phyloP scores from a whole-genome alignment of 805 yeast genomes.

The Jamesozyma jinghongensis region DNA sequence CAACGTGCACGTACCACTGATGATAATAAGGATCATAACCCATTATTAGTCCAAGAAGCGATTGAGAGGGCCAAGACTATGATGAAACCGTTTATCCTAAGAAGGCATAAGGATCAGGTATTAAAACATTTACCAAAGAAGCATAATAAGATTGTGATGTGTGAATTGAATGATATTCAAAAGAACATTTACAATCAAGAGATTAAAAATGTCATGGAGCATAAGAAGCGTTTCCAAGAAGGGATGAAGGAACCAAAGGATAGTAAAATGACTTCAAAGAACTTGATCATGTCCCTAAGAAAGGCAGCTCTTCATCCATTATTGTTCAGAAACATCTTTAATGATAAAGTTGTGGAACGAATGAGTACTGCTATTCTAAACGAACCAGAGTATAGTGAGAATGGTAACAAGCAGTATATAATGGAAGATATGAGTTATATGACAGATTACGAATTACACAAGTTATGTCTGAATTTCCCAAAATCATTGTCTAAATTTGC shows the following conservation, averaged over 20 bases:
- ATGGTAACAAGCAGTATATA: slow-evolving; percentile 70
- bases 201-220: slow-evolving; percentile 35
- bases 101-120: slow-evolving; percentile 89
- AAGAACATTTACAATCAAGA: slow-evolving; percentile 51
- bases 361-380: slow-evolving; percentile 77
- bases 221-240: slow-evolving; percentile 9
- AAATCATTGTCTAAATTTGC: slow-evolving; percentile 46
- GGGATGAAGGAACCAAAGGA: slow-evolving; percentile 21
- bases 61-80: slow-evolving; percentile 87
- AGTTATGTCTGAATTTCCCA: slow-evolving; percentile 65
- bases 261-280: slow-evolving; percentile 35
- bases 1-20: slow-evolving; percentile 71
- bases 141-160: slow-evolving; percentile 50
- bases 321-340: slow-evolving; percentile 59
- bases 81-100: slow-evolving; percentile 95
- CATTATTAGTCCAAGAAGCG: slow-evolving; percentile 82
- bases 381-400: slow-evolving; percentile 62
- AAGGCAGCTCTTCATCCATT: slow-evolving; percentile 92
- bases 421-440: slow-evolving; percentile 91
- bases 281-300: slow-evolving; percentile 78
- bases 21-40: slow-evolving; percentile 50
- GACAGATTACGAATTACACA: slow-evolving; percentile 83
- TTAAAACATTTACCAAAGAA: slow-evolving; percentile 81
- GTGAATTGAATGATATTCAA: slow-evolving; percentile 54
- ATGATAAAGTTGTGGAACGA: slow-evolving; percentile 41